Evolutionary conservation across 164 flowering plant genomes (phyloP).

Genomic region (Tinospora cordifolia): DNA sequence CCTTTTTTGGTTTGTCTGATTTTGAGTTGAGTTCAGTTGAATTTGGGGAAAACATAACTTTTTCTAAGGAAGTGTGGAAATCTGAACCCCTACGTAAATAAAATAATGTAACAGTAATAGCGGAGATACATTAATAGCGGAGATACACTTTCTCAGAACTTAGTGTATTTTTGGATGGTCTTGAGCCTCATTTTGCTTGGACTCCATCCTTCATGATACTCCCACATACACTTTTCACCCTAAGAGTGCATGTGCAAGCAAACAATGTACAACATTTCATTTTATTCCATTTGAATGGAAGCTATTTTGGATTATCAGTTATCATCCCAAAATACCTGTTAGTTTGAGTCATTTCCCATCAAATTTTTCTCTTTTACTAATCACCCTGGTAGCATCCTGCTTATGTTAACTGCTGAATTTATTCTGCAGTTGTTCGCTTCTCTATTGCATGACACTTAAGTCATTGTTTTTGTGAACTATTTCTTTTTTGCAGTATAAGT

Average conservation of each 20-base stretch:
- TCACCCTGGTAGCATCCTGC: not conserved
- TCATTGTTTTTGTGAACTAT: not conserved
- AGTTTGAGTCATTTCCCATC: not conserved
- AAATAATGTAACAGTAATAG: too few relatives aligned
- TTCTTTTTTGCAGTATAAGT: conserved; percentile 32
- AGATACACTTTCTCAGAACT: too few relatives aligned
- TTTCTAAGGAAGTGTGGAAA: too few relatives aligned
- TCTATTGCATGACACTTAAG: not conserved
- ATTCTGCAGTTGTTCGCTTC: not conserved
- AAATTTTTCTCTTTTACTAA: not conserved
- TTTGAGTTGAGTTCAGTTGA: too few relatives aligned
- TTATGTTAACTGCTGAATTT: not conserved
- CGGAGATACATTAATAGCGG: too few relatives aligned
- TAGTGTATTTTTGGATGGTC: too few relatives aligned
- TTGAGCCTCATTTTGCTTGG: too few relatives aligned
- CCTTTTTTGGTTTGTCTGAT: too few relatives aligned
- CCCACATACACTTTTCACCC: not conserved
- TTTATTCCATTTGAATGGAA: not conserved
- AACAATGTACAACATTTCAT: not conserved
- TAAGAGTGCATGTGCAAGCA: not conserved
- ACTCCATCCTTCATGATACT: not conserved
- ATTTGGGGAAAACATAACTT: too few relatives aligned
- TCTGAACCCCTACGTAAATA: too few relatives aligned
- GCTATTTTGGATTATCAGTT: not conserved
- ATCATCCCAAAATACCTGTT: too few relatives aligned